Evolutionary conservation across 208 protist species (phyloP).

Genomic region (Wallacemonas sp.): DNA sequence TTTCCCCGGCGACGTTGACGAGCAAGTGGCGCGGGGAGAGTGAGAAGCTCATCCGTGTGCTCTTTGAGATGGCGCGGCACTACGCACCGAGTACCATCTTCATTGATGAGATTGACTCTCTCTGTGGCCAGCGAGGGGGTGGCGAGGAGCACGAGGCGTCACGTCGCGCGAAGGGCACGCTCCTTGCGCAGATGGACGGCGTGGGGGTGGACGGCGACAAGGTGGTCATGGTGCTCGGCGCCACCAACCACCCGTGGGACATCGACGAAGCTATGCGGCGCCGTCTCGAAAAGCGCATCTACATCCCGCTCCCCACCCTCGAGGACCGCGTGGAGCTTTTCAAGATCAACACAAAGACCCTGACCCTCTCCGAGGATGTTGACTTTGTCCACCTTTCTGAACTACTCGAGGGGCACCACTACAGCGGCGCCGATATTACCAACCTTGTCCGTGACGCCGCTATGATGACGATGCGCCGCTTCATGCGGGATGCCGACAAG

Average conservation of each 20-base stretch:
- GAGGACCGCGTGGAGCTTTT: slow-evolving; percentile 81
- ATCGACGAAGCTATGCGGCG: slow-evolving; percentile 93
- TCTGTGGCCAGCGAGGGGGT: slow-evolving; percentile 87
- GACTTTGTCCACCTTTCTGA: slow-evolving; percentile 75
- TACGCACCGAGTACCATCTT: slow-evolving; percentile 93
- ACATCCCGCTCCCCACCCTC: slow-evolving; percentile 87
- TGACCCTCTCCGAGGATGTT: slow-evolving; percentile 73
- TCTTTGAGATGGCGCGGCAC: slow-evolving; percentile 93
- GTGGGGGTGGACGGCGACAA: slow-evolving; percentile 73
- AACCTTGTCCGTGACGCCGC: slow-evolving; percentile 89
- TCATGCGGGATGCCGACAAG: slow-evolving; percentile 81
- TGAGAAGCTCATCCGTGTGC: slow-evolving; percentile 92
- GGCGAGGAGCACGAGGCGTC: slow-evolving; percentile 89
- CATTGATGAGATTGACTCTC: slow-evolving; percentile 96
- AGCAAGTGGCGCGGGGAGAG: slow-evolving; percentile 94
- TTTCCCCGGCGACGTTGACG: slow-evolving; percentile 89
- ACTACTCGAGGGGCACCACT: slow-evolving; percentile 79
- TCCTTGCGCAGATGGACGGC: slow-evolving; percentile 97
- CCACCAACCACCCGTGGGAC: slow-evolving; percentile 93
- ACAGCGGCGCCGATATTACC: slow-evolving; percentile 91
- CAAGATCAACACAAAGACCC: slow-evolving; percentile 71
- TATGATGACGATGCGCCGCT: slow-evolving; percentile 93
- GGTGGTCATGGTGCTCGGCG: slow-evolving; percentile 92
- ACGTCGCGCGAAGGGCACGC: slow-evolving; percentile 98
- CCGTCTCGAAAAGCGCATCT: slow-evolving; percentile 92